These are phyloP conservation scores for Limnanthes douglasii DNA, from an alignment of 345 rosid species.

Conservation along the genomic window DNA sequence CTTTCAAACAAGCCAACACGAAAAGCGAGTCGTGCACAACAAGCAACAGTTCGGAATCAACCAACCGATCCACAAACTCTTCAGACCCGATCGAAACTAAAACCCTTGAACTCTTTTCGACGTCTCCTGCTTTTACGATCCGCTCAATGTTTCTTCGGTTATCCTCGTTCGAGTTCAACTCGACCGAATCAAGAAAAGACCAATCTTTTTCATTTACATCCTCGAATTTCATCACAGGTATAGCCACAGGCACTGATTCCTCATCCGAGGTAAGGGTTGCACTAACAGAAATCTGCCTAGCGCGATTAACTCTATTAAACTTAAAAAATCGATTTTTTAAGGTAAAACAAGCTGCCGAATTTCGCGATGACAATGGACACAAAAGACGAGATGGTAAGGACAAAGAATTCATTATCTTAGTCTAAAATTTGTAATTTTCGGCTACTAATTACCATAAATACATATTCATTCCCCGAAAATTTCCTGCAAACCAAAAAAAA, in stretches of 20 bases:
- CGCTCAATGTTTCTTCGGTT: conserved; percentile 23
- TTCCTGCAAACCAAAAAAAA: too few relatives aligned
- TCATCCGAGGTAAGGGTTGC: conserved; percentile 32
- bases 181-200: conserved; percentile 75
- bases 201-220: conserved; percentile 75
- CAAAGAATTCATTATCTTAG: too few relatives aligned
- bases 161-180: conserved; percentile 16
- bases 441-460: too few relatives aligned
- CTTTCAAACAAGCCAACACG: conserved; percentile 57
- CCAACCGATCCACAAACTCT: conserved; percentile 47
- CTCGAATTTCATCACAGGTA: conserved; percentile 21
- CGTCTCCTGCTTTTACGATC: conserved; percentile 44
- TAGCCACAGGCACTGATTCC: conserved; percentile 25
- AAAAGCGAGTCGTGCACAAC: conserved; percentile 81
- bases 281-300: conserved; percentile 7
- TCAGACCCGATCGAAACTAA: conserved; percentile 61
- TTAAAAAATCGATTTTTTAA: too few relatives aligned
- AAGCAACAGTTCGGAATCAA: conserved; percentile 42
- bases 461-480: too few relatives aligned
- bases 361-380: too few relatives aligned
- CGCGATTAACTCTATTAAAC: too few relatives aligned
- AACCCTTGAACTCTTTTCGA: conserved; percentile 47
- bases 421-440: too few relatives aligned
- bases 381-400: too few relatives aligned
- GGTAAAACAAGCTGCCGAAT: too few relatives aligned